Evolutionary conservation across 1,139 yeast species (phyloP), one percentile per base, ranked within the genome.

Genomic region (Diutina rugosa): DNA sequence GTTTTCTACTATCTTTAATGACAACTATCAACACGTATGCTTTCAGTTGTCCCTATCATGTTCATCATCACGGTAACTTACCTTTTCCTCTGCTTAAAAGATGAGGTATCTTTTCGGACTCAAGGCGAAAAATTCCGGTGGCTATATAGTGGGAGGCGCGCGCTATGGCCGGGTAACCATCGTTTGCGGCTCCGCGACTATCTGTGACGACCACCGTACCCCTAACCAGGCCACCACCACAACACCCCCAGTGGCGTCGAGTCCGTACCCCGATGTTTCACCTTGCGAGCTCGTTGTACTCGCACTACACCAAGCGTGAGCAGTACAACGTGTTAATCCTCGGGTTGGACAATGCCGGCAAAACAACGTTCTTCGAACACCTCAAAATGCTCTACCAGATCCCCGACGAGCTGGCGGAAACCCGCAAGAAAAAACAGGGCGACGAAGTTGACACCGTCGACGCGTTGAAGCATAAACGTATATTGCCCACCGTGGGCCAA

Each of bases 321-420:
- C 79, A 76, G 65, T 76, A 76, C 63, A 76, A 76, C 59, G 81
- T 93, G 4, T 76, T 93, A 51, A 87, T 93, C 48, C 74, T 93
- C 38, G 99, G 99, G 18, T 78, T 93, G 54, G 98, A 93, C 69
- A 90, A 91, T 73, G 97, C 98, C 0, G 99, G 99, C 3, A 93
- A 93, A 68, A 91, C 98, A 18, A 87, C 95, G 0, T 80, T 87
- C 61, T 68, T 88, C 46, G 80, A 76, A 62, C 79, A 76, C 61
- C 59, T 74, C 53, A 76, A 76, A 64, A 66, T 76, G 54, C 65
- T 75, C 46, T 76, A 74, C 59, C 69, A 73, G 1, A 61, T 69
- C 8, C 68, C 72, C 12, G 67, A 60, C 46, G 71, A 68, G 32
- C 57, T 61, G 44, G 63, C 48, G 58, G 53, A 49, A 32, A 30